Evolutionary conservation across 352 stramenopile genomes (phyloP).

Genomic region (Phytopythium kandeliae): DNA sequence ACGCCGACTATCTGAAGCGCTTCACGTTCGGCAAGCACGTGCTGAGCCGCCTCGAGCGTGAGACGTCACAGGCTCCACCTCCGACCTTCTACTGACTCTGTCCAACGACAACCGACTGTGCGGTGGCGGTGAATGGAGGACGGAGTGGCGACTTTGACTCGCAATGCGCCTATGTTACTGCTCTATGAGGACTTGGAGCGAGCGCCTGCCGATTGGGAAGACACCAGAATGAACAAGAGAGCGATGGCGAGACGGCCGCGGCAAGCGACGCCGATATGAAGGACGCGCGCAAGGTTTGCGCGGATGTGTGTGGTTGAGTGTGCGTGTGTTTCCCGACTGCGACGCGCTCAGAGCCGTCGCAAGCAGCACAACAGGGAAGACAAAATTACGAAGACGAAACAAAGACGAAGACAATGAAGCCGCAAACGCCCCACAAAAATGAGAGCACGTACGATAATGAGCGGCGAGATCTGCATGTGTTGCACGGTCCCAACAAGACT

Average conservation of each 20-base stretch:
- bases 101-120: neutral
- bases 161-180: neutral
- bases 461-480: constrained; percentile 2
- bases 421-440: constrained; percentile 4
- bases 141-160: neutral
- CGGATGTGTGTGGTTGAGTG: constrained; percentile 2
- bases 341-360: neutral
- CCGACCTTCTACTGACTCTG: constrained; percentile 22
- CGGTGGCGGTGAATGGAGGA: neutral
- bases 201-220: neutral
- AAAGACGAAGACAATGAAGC: neutral
- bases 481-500: constrained; percentile 3
- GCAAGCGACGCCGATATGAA: neutral
- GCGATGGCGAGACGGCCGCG: neutral
- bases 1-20: constrained; percentile 88
- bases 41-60: constrained; percentile 49
- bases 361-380: neutral
- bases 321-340: constrained; percentile 1
- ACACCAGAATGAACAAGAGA: constrained; percentile 2
- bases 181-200: neutral
- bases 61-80: constrained; percentile 11
- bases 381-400: neutral
- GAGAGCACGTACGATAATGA: constrained; percentile 5
- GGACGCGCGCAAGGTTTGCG: neutral
- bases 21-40: constrained; percentile 94